phyloP scores from a whole-genome alignment of 768 basidiomycete genomes.

The Mrakia blollopis region DNA sequence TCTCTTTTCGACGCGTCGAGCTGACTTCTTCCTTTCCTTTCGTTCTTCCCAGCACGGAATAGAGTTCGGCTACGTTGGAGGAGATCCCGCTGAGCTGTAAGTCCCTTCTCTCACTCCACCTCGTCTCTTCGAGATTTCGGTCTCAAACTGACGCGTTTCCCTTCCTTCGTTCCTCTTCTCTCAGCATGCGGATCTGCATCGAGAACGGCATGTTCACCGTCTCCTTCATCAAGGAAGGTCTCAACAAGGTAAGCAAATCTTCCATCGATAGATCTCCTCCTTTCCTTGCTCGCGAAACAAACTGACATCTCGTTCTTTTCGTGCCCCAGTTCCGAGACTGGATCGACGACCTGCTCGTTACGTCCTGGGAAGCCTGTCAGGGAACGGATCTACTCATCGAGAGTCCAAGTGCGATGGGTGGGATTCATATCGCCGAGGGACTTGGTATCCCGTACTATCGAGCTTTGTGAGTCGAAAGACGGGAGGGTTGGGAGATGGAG shows the following conservation, averaged over 20 bases:
- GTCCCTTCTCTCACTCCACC: neutral
- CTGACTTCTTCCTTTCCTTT: neutral
- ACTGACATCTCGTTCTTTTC: neutral
- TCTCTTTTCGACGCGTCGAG: neutral
- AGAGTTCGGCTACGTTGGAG: constrained; percentile 87
- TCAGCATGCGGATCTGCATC: constrained; percentile 61
- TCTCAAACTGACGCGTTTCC: neutral
- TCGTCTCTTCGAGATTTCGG: neutral
- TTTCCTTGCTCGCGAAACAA: neutral
- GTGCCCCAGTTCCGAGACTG: constrained; percentile 80
- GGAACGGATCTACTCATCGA: constrained; percentile 88
- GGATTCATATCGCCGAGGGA: constrained; percentile 94
- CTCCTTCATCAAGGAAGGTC: constrained; percentile 83
- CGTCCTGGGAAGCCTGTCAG: constrained; percentile 95
- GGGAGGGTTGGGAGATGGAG: no score
- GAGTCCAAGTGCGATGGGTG: constrained; percentile 95
- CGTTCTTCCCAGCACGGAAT: constrained; percentile 70
- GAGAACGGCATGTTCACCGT: constrained; percentile 98
- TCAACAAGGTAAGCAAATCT: constrained; percentile 76
- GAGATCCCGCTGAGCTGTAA: constrained; percentile 85
- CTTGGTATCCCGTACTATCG: constrained; percentile 88
- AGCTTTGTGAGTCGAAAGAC: constrained; percentile 9
- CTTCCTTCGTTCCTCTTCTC: neutral
- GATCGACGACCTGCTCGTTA: constrained; percentile 91
- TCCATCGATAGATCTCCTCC: no score